Evolutionary conservation across 2,329 filamentous ascomycete genomes (phyloP), one percentile per base, ranked within the genome.

Genomic region (Niveomyces coronatus): DNA sequence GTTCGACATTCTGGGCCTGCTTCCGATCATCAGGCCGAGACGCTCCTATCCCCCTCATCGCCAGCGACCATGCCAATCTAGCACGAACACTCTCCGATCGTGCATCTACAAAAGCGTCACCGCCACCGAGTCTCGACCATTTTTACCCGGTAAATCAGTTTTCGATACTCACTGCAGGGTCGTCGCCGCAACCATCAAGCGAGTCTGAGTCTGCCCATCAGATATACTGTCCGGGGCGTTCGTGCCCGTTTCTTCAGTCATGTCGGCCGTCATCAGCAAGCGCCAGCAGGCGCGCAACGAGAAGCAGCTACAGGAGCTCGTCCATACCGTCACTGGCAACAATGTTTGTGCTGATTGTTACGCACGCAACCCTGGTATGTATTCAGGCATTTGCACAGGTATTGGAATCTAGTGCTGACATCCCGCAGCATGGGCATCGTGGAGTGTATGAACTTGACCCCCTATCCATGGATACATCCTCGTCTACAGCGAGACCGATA

Each of bases 281-380:
- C 86, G 91, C 64, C 86, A 95, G 67, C 89, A 95, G 72, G 86
- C 84, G 70, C 88, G 91, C 64, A 95, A 98, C 62, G 91, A 98
- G 68, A 85, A 85, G 57, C 70, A 77, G 40, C 71, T 98, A 48
- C 86, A 95, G 55, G 89, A 96, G 33, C 75, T 98, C 46, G 81
- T 96, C 49, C 83, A 83, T 49, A 77, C 69, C 26, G 51, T 94
- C 9, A 76, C 87, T 8, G 91, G 91, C 42, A 98, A 98, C 67
- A 87, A 91, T 57, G 69, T 78, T 53, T 98, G 91, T 67, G 91
- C 91, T 46, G 91, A 98, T 64, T 98, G 91, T 64, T 75, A 80
- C 56, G 81, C 86, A 44, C 79, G 79, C 58, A 96, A 95, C 62
- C 91, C 91, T 77, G 82, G 87, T 94, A 65, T 53, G 78, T 33